phyloP scores from a whole-genome alignment of 75 land plant genomes.

The Chamaecyparis obtusa region DNA sequence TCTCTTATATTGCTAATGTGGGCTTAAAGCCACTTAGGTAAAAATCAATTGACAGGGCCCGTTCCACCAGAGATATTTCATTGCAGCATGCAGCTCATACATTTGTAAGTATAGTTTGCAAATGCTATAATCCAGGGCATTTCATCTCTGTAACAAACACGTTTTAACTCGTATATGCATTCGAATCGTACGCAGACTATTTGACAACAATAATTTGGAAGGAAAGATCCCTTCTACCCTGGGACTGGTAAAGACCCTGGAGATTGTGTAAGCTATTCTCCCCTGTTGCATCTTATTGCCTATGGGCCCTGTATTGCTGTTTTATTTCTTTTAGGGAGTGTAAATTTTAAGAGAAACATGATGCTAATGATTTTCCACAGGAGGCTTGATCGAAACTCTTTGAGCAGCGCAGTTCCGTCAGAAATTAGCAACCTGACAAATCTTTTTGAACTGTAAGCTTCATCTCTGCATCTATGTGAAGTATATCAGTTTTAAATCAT shows the following conservation, averaged over 20 bases:
- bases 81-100: constrained; percentile 48
- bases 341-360: background rate
- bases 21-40: constrained; percentile 70
- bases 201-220: constrained; percentile 36
- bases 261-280: constrained; percentile 34
- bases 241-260: constrained; percentile 23
- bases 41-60: constrained; percentile 63
- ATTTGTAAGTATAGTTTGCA: constrained; percentile 39
- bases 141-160: background rate
- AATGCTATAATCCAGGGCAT: background rate
- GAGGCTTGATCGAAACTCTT: constrained; percentile 59
- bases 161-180: background rate
- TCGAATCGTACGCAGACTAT: constrained; percentile 22
- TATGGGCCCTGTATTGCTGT: background rate
- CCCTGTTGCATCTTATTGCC: background rate
- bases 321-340: background rate
- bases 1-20: background rate
- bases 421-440: constrained; percentile 46
- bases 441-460: constrained; percentile 53
- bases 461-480: background rate
- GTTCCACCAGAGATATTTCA: constrained; percentile 60
- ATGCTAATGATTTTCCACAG: constrained; percentile 24
- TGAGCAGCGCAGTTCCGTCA: constrained; percentile 56
- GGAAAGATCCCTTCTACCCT: constrained; percentile 44
- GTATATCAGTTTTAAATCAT: background rate